A percentile compares a stretch with the other conserved stretches of the same genome.
These are phyloP conservation scores for Ceratocystis albifundus DNA, from an alignment of 2,329 filamentous ascomycete species.

Conservation along the genomic window DNA sequence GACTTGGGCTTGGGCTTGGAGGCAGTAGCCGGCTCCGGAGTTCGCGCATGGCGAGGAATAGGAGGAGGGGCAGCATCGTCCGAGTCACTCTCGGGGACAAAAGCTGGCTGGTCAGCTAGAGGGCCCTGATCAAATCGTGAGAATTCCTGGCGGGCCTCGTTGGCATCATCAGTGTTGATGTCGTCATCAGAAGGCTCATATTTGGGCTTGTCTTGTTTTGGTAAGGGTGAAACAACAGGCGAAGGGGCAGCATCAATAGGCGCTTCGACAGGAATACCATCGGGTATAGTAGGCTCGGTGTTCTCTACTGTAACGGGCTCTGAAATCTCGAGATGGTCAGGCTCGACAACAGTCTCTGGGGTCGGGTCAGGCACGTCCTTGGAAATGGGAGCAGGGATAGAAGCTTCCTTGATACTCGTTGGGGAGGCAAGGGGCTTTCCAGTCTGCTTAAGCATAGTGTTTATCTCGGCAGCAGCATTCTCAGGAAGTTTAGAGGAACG, in stretches of 20 bases:
- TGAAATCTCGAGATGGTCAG: background rate
- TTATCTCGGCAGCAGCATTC: conserved; percentile 41
- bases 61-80: conserved; percentile 42
- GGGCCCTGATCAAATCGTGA: conserved; percentile 79
- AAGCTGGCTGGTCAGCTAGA: conserved; percentile 73
- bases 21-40: conserved; percentile 25
- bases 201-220: conserved; percentile 28
- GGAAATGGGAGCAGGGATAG: conserved; percentile 25
- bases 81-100: conserved; percentile 49
- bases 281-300: conserved; percentile 15
- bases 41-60: conserved; percentile 36
- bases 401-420: conserved; percentile 26
- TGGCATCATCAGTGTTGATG: conserved; percentile 47
- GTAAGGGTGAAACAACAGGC: conserved; percentile 16
- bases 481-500: conserved; percentile 46
- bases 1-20: conserved; percentile 26
- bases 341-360: background rate
- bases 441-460: conserved; percentile 39
- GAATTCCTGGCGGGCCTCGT: conserved; percentile 49
- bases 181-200: conserved; percentile 42
- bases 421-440: conserved; percentile 27
- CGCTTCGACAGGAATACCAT: conserved; percentile 8
- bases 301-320: conserved; percentile 13
- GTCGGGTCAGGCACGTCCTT: conserved; percentile 22
- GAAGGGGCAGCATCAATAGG: conserved; percentile 19